Evolutionary conservation across 768 basidiomycete species (phyloP).

Genomic region (Piloderma croceum): DNA sequence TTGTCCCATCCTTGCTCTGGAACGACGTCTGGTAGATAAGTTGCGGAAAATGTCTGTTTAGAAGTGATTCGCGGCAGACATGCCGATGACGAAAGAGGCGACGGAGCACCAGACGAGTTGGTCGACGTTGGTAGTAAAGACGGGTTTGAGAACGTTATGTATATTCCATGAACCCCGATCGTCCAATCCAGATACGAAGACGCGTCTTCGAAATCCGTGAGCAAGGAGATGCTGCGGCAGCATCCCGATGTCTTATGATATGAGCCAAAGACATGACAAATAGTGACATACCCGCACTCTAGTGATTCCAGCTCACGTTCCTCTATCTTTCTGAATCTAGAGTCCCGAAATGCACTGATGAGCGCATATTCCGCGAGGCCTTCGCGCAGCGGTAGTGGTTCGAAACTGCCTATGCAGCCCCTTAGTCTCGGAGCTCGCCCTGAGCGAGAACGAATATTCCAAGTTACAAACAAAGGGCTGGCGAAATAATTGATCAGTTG

Average conservation of each 20-base stretch:
- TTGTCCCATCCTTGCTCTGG: constrained; percentile 93
- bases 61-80: constrained; percentile 50
- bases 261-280: constrained; percentile 2
- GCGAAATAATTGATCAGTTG: constrained; percentile 4
- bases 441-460: constrained; percentile 71
- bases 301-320: constrained; percentile 70
- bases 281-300: constrained; percentile 73
- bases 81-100: constrained; percentile 63
- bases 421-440: constrained; percentile 62
- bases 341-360: constrained; percentile 85
- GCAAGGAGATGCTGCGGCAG: constrained; percentile 69
- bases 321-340: constrained; percentile 77
- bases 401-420: constrained; percentile 95
- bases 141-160: constrained; percentile 82
- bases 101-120: constrained; percentile 59
- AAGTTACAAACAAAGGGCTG: constrained; percentile 95
- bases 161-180: constrained; percentile 87
- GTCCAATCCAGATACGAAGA: constrained; percentile 89
- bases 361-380: constrained; percentile 89
- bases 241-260: constrained; percentile 2
- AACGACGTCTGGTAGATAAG: constrained; percentile 90
- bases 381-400: constrained; percentile 61
- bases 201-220: constrained; percentile 89
- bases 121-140: constrained; percentile 43
- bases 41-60: constrained; percentile 69